A percentile compares a stretch with the other conserved stretches of the same genome.
phyloP scores from a whole-genome alignment of 2,329 filamentous ascomycete genomes.

The Arachnopeziza araneosa region DNA sequence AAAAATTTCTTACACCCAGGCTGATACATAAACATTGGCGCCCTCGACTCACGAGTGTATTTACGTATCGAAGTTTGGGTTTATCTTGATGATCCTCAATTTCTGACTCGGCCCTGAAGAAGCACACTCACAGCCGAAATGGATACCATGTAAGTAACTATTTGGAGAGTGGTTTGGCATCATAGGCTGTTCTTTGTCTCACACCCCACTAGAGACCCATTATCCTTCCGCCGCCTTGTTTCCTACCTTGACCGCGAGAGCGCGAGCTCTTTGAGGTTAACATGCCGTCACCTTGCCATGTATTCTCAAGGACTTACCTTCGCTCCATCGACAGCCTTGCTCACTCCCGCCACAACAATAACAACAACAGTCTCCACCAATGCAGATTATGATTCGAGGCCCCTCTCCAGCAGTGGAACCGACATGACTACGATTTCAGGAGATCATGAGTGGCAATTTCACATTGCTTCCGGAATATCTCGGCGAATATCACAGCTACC shows the following conservation, averaged over 20 bases:
- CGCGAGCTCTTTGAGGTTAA: too few species aligned
- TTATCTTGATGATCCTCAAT: too few species aligned
- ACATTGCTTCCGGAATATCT: conserved; percentile 21
- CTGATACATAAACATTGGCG: too few species aligned
- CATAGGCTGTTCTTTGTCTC: neutral
- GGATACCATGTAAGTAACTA: neutral
- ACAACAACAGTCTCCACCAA: conserved; percentile 8
- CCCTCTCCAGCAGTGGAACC: conserved; percentile 18
- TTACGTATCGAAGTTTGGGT: too few species aligned
- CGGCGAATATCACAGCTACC: conserved; percentile 14
- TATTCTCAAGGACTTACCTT: too few species aligned
- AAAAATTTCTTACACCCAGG: too few species aligned
- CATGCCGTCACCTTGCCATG: too few species aligned
- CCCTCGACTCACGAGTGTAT: too few species aligned
- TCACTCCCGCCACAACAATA: neutral
- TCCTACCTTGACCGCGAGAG: neutral
- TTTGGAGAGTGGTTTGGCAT: neutral
- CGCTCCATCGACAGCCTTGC: too few species aligned
- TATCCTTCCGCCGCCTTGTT: too few species aligned
- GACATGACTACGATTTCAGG: conserved; percentile 19
- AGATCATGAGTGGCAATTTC: conserved; percentile 20
- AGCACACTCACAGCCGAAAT: neutral
- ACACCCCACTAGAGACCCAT: neutral
- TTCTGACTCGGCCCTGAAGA: too few species aligned
- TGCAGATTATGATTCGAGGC: conserved; percentile 14